Evolutionary conservation across 192 early-diverging fungal species (phyloP), one percentile per base, ranked within the genome.

Genomic region (Backusella liffmaniae): DNA sequence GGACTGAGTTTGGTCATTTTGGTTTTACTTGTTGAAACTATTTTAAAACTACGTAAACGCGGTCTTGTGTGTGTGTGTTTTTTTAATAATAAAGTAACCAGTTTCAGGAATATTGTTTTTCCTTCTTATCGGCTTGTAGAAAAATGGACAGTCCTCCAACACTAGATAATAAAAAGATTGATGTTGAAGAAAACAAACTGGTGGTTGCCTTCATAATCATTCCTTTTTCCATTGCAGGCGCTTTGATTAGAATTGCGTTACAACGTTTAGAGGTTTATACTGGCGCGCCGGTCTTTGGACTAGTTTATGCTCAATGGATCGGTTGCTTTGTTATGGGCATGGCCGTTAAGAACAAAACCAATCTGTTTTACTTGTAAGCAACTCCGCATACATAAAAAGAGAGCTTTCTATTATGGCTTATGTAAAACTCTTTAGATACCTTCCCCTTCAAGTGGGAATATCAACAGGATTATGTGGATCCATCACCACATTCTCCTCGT

Each of bases 401-500:
- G 26, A 66, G 65, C 6, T 4, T 15, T 16, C 13, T 15, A 35
- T 16, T 67, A 5, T 18, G 32, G n/a, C 8, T 16, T 67, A 16
- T n/a, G 18, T 42, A 23, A 44, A 39, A 42, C 37, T 36, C 42
- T 0, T 21, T 74, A 77, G 83, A 5, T 83, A 84, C 62, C 51
- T 72, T 18, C 78, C 91, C 9, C 41, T 91, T 5, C 84, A 90
- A 65, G 73, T 87, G 10, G 92, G 84, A 0, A 36, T 94, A 0
- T 84, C 88, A 13, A 90, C 89, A 5, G 94, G 94, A 3, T 86
- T 95, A 39, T 95, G 94, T 72, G 94, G 94, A 0, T 95, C 94
- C 1, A 93, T 95, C 9, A 95, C 94, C 0, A 92, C 92, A 0
- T 95, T 95, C 72, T 95, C 94, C 15, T 92, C 92, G 0, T 95